Base-by-base conservation (phyloP, 768 basidiomycete species). In the Naganishia onofrii region DNA sequence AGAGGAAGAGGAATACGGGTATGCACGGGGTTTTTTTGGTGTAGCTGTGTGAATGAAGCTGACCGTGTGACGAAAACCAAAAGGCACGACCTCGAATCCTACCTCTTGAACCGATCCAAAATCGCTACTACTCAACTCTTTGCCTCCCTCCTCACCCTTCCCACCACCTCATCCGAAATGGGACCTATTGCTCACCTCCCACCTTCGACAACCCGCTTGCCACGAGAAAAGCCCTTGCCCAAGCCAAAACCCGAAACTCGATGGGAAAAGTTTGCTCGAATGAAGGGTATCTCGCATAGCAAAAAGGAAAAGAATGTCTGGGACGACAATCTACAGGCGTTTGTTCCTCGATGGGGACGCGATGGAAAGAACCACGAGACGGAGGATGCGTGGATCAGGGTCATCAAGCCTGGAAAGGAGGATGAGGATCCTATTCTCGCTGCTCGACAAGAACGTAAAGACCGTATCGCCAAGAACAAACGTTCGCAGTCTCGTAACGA, bases 281-380 rank as follows among this genome's bases (percentile, higher is more conserved):
- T 91, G 44, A 97, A 96, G 83, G 96, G 96, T 44, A 98, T 98
- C 76, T 87, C 87, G 76, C 87, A 96, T 76, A 87, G 83, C 76
- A 85, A 83, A 57, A 86, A 86, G 54, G 92, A 95, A 15, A 90
- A 86, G 83, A 88, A 88, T 75, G 86, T 88, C 5, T 98, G 91
- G 91, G 93, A 98, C 80, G 94, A 98, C 75, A 93, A 95, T 80
- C 87, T 85, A 77, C 92, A 96, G 80, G 90, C 90, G 21, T 98
- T 91, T 90, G 90, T 94, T 5, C 85, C 88, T 70, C 84, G 91
- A 54, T 98, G 94, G 94, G 94, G 96, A 0, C 85, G 86, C 66
- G 83, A 78, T 66, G 84, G 93, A 9, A 93, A 92, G 84, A 98
- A 97, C 78, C 93, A 87, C 83, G 85, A 92, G 72, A 81, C 82